Percentiles rank a stretch among this genome's conserved stretches.
These are phyloP conservation scores for Uncinocarpus reesii DNA, from an alignment of 2,329 filamentous ascomycete species.

Conservation along the genomic window DNA sequence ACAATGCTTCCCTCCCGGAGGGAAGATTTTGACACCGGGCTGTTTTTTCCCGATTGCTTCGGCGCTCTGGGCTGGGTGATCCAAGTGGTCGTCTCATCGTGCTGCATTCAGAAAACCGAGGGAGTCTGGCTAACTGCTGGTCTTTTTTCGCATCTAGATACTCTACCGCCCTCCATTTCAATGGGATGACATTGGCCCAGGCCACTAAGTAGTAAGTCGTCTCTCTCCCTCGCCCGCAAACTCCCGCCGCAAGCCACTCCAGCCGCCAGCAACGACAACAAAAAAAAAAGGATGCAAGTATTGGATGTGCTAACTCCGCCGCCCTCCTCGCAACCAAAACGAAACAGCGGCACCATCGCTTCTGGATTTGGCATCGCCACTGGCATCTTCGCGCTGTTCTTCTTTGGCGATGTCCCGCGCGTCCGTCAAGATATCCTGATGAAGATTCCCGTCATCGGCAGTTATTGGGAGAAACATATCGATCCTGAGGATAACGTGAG, in stretches of 20 bases:
- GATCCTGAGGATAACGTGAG: conserved; percentile 53
- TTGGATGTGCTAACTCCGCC: conserved; percentile 17
- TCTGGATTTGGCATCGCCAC: conserved; percentile 48
- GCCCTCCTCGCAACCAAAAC: not conserved
- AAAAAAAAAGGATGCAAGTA: too few species aligned
- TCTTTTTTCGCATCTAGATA: conserved; percentile 32
- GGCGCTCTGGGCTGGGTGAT: not conserved
- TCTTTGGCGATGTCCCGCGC: conserved; percentile 54
- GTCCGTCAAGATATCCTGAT: conserved; percentile 53
- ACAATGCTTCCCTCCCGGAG: too few species aligned
- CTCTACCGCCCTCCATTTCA: conserved; percentile 39
- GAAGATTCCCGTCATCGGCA: conserved; percentile 49
- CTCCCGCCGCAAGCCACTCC: too few species aligned
- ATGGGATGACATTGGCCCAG: conserved; percentile 39
- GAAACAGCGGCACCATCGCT: conserved; percentile 37
- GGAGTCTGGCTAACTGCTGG: not conserved
- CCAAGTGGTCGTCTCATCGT: not conserved
- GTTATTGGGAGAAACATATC: conserved; percentile 48
- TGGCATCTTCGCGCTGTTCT: conserved; percentile 52
- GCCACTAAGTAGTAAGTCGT: conserved; percentile 39
- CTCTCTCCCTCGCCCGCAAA: conserved; percentile 2
- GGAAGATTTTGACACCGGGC: too few species aligned
- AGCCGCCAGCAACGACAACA: too few species aligned
- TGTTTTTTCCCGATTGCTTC: not conserved
- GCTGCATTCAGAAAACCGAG: not conserved